A percentile compares a stretch with the other conserved stretches of the same genome.
Evolutionary conservation across 805 yeast genomes (phyloP).

Genomic region (Candida piceae): DNA sequence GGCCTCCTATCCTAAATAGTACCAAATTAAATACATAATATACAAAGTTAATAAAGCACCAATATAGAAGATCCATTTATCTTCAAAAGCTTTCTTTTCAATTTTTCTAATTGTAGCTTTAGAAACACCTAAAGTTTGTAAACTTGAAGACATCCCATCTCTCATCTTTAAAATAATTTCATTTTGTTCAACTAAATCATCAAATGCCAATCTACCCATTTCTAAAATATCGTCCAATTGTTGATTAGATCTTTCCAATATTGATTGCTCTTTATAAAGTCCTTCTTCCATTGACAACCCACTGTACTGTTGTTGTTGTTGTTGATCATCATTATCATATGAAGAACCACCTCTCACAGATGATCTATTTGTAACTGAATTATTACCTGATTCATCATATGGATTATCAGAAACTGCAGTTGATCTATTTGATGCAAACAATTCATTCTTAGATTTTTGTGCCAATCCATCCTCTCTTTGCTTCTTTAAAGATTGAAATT

Average conservation of each 20-base stretch:
- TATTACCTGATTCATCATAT: constrained; percentile 30
- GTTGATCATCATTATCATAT: constrained; percentile 2
- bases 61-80: constrained; percentile 80
- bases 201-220: constrained; percentile 81
- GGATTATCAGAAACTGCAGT: constrained; percentile 42
- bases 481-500: constrained; percentile 49
- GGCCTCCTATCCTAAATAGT: constrained; percentile 62
- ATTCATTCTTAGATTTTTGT: constrained; percentile 43
- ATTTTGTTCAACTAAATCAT: constrained; percentile 82
- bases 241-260: constrained; percentile 62
- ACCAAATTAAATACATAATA: constrained; percentile 61
- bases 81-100: constrained; percentile 78
- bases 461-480: constrained; percentile 51
- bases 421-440: constrained; percentile 33
- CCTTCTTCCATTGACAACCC: constrained; percentile 50
- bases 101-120: constrained; percentile 75
- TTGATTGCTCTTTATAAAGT: constrained; percentile 59
- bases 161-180: constrained; percentile 62
- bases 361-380: constrained; percentile 17
- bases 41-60: constrained; percentile 60
- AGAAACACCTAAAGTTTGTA: constrained; percentile 82
- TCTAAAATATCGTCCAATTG: constrained; percentile 88
- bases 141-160: constrained; percentile 56
- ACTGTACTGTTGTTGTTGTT: constrained; percentile 23
- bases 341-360: constrained; percentile 4